Evolutionary conservation across 1,139 yeast genomes (phyloP), one percentile per base, ranked within the genome.

Genomic region (Kluyveromyces sp.): DNA sequence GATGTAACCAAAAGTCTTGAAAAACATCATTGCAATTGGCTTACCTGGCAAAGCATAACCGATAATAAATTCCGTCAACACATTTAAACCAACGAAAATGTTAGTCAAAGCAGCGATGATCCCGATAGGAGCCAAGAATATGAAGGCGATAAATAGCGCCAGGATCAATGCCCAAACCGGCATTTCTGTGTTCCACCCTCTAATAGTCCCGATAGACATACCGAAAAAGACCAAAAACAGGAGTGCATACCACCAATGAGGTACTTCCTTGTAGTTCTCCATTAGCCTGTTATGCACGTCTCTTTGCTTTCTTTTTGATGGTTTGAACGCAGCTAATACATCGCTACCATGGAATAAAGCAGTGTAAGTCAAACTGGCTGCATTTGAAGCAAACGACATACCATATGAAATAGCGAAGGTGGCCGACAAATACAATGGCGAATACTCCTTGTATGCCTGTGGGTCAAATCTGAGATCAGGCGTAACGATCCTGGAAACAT

Each of bases 221-320:
- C 69, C 69, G 33, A 78, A 64, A 33, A 79, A 71, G 8, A 71
- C 52, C 2, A 70, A 49, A 50, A 79, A 74, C 4, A 77, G 68
- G 31, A 71, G 54, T 7, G 36, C 33, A 55, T 68, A 82, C 83
- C 85, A 77, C 85, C 85, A 79, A 48, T 73, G 78, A 29, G 88
- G 88, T 26, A 74, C 78, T 52, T 75, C 78, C 42, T 67, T 71
- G 61, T 80, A 82, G 35, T 65, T 67, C 31, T 39, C 46, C 83
- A 80, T 80, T 47, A 79, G 70, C 52, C 80, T 71, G 67, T 71
- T 72, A 59, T 80, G 87, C 20, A 81, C 77, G 62, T 81, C 86
- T 33, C 74, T 75, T 55, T 67, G 66, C 34, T 61, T 60, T n/a
- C 66, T 68, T 44, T 69, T 69, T 39, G 68, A 67, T 52, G 66